These are phyloP conservation scores for Tylopilus cervinicoccineus DNA, from an alignment of 768 basidiomycete species.

Conservation along the genomic window DNA sequence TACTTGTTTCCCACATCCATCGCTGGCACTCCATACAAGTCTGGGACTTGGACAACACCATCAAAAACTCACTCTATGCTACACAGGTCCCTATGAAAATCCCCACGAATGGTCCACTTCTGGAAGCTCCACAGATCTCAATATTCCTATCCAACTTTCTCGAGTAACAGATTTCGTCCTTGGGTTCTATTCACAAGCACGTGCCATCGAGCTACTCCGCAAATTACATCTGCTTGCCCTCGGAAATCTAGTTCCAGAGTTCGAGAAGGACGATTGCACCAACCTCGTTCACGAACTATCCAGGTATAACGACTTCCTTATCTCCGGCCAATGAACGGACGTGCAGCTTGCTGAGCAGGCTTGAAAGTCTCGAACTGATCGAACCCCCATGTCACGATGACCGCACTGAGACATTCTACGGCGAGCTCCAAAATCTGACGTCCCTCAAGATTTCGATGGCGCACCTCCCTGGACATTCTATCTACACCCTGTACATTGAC, in stretches of 20 bases:
- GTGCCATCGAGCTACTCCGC: background rate
- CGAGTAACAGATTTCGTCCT: constrained; percentile 37
- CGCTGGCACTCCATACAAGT: background rate
- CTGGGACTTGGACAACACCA: background rate
- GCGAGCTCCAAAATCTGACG: background rate
- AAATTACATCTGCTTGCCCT: background rate
- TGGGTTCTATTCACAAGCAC: constrained; percentile 36
- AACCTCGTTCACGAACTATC: background rate
- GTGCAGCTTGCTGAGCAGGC: background rate
- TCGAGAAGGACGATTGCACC: background rate
- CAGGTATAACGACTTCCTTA: background rate
- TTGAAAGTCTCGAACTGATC: background rate
- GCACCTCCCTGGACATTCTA: constrained; percentile 27
- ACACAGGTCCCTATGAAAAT: background rate
- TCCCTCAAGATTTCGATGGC: constrained; percentile 24
- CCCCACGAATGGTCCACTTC: background rate
- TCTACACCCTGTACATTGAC: background rate
- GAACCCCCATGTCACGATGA: background rate
- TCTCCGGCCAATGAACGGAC: background rate
- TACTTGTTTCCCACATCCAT: background rate
- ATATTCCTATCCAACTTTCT: constrained; percentile 26
- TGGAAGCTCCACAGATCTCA: constrained; percentile 22
- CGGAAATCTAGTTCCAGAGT: background rate
- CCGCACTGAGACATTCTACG: background rate
- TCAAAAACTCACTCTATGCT: background rate